These are phyloP conservation scores for Coniochaeta sp. DNA, from an alignment of 2,329 filamentous ascomycete genomes.

Conservation along the genomic window DNA sequence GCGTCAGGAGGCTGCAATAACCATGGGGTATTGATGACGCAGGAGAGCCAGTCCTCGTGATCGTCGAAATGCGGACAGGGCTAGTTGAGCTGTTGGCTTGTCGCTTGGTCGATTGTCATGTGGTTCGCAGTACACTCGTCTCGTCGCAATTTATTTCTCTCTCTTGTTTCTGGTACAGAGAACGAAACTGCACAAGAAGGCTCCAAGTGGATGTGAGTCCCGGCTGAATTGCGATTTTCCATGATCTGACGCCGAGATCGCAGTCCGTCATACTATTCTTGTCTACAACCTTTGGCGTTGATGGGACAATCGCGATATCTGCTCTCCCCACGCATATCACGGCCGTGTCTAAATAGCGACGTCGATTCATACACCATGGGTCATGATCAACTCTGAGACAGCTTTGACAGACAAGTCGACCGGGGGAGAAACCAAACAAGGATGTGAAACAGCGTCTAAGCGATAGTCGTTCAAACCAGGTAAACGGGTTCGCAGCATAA, in stretches of 20 bases:
- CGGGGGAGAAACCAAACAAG: not conserved
- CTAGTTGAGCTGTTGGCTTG: no score
- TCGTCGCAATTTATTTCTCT: no score
- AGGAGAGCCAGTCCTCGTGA: not conserved
- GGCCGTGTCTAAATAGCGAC: not conserved
- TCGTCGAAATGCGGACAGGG: not conserved
- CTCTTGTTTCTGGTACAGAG: no score
- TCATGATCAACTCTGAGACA: not conserved
- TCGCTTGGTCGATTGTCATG: no score
- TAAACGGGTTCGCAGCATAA: constrained; percentile 1
- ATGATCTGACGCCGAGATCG: no score
- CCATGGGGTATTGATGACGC: not conserved
- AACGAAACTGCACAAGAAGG: no score
- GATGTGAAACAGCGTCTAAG: not conserved
- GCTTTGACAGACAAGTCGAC: not conserved
- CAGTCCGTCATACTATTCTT: no score
- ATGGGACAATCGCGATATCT: no score
- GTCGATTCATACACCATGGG: not conserved
- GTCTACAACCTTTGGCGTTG: no score
- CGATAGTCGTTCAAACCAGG: not conserved
- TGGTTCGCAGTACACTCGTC: no score
- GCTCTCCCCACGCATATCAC: not conserved
- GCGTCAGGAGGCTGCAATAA: not conserved
- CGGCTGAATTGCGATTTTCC: no score
- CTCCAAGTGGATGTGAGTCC: no score